Percentiles rank a stretch among this genome's conserved stretches.
phyloP scores from a whole-genome alignment of 1,284 basidiomycete species.

The Ustilago vetiveriae region DNA sequence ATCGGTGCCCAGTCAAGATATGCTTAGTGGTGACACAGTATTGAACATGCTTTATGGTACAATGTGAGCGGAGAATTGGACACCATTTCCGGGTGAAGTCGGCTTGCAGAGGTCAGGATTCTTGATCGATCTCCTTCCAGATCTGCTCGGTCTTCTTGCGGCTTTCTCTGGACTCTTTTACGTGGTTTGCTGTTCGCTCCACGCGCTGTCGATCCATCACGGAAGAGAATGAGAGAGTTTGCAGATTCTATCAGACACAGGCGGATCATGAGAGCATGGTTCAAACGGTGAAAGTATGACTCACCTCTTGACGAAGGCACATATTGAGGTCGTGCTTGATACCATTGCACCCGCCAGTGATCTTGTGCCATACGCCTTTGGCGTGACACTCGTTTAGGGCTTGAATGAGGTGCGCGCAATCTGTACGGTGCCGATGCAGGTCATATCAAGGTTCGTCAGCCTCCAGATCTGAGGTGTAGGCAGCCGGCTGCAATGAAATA shows the following conservation, averaged over 20 bases:
- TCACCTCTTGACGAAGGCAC: slow-evolving; percentile 53
- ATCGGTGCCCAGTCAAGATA: no score
- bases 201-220: slow-evolving; percentile 14
- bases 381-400: slow-evolving; percentile 52
- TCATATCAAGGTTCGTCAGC: no score
- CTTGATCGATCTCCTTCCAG: slow-evolving; percentile 48
- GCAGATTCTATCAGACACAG: no score
- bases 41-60: slow-evolving; percentile 6
- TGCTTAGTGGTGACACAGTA: slow-evolving; percentile 1
- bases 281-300: no score
- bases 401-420: slow-evolving; percentile 52
- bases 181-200: slow-evolving; percentile 37
- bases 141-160: slow-evolving; percentile 47
- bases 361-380: slow-evolving; percentile 40
- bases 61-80: not conserved
- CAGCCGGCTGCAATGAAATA: not conserved
- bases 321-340: slow-evolving; percentile 56
- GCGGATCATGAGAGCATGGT: no score
- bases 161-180: slow-evolving; percentile 29
- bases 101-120: slow-evolving; percentile 10
- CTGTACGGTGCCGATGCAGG: no score
- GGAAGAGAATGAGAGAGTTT: not conserved
- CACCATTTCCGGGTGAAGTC: not conserved
- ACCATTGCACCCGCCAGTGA: slow-evolving; percentile 54
- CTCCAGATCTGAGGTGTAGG: no score